Evolutionary conservation across 129 eudicot genomes (phyloP), one percentile per base, ranked within the genome.

Genomic region (Erigeron canadensis): DNA sequence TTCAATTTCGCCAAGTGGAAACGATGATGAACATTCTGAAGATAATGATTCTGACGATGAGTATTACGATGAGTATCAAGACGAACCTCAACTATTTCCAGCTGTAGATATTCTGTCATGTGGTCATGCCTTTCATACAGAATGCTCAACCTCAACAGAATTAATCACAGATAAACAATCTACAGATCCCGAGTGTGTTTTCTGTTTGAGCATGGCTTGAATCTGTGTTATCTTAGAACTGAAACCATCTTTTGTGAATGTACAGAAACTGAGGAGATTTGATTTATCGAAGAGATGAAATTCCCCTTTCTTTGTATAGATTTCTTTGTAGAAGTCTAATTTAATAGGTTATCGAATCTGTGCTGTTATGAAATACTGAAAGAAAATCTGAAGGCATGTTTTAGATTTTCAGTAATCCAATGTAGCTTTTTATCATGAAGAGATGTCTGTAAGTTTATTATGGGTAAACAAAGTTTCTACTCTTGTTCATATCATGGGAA

Each of bases 21-120:
- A 18, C 6, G 55, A 19, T 44, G 7, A 47, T 18, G 42, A 46
- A 45, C 41, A 19, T 22, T 5, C 4, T 41, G 38, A 43, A 8
- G 38, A 46, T 0, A 37, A 42, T 47, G 45, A 63, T 19, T 8
- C 19, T 15, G 22, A 63, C 13, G 12, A 56, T 17, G 63, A 56
- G 16, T 13, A 63, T 19, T 19, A 56, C 7, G 22, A 63, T 45
- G 55, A 67, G 8, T 1, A 43, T 18, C 16, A 43, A 13, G 23
- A 10, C 65, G 44, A 21, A 13, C 45, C 67, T 21, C 54, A 67
- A 67, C 71, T 67, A 44, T 40, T 47, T 43, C 57, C 71, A 8
- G 42, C 71, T 63, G 67, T 63, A 23, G 71, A 67, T 47, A 18
- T 67, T 67, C 57, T 44, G 56, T 39, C 71, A 45, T 67, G 71